Evolutionary conservation across 306 rosid genomes (phyloP), one percentile per base, ranked within the genome.

Genomic region (Dalbergia cochinchinensis): DNA sequence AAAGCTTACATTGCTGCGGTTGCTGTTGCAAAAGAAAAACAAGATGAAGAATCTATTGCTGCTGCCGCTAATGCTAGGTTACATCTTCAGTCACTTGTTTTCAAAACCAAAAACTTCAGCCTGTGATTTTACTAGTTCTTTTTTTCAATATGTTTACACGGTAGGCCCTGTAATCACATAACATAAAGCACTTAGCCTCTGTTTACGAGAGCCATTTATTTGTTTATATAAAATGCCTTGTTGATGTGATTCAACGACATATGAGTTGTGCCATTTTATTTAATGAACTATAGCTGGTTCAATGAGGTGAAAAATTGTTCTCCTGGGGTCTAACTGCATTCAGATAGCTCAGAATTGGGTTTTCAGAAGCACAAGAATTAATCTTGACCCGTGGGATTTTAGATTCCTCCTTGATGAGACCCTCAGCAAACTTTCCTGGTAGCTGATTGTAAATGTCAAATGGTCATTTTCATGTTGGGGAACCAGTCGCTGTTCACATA

Each of bases 41-140:
- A 63, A 83, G 97, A 96, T 61, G 99, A 96, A 81, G 91, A 93
- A 88, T 93, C 97, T 22, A 80, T 93, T 69, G 88, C 89, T 58
- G 89, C 97, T 11, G 96, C 96, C 41, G 86, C 92, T 62, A 72
- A 78, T 65, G 94, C 97, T 63, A 88, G 98, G 84, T 83, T 85
- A 79, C 85, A 44, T 79, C 92, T 94, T 75, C 94, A 84, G 39
- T 90, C 97, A 20, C 79, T 86, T 54, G 76, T 86, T 85, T 78
- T 90, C 65, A 82, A 84, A 86, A 80, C 87, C 71, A 65, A 79
- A 83, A 74, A 50, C 75, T 77, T 68, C 65, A 73, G 74, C 57
- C 11, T 80, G 81, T 54, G 69, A 83, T 54, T 59, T 74, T 13
- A 26, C 64, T 50, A 47, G 74, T 76, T 41, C 73, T 19, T 20